Evolutionary conservation across 805 yeast genomes (phyloP).

Genomic region (Brettanomyces nanus): DNA sequence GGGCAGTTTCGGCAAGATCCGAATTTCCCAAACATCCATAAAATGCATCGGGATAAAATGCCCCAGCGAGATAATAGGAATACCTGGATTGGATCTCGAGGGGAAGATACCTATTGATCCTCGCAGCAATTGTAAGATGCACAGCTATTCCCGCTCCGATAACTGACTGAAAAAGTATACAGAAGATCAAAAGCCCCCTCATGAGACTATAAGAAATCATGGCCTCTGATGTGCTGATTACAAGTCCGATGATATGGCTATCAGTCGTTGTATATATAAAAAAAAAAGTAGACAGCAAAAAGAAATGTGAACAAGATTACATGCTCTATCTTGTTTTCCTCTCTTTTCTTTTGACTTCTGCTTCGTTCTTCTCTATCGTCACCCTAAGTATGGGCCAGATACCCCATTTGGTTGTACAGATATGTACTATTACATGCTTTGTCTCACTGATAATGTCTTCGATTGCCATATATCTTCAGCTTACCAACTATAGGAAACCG

Average conservation of each 20-base stretch:
- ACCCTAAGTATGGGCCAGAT: conserved; percentile 1
- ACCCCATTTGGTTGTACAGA: conserved; percentile 10
- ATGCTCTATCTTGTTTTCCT: no score
- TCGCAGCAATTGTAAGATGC: conserved; percentile 30
- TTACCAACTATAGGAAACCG: conserved; percentile 77
- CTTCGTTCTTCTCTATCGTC: no score
- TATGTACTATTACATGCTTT: conserved; percentile 19
- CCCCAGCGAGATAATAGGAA: conserved; percentile 43
- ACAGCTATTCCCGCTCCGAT: conserved; percentile 22
- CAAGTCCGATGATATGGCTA: no score
- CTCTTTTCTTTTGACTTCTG: no score
- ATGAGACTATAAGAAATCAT: no score
- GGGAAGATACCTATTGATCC: conserved; percentile 27
- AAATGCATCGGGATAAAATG: conserved; percentile 64
- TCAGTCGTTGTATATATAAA: no score
- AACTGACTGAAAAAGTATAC: neutral
- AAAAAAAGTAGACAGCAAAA: no score
- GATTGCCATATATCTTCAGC: conserved; percentile 42
- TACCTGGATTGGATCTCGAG: conserved; percentile 19
- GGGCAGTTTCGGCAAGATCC: conserved; percentile 51
- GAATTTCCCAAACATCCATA: conserved; percentile 48
- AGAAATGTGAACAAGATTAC: no score
- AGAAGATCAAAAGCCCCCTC: no score
- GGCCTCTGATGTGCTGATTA: no score
- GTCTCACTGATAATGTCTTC: conserved; percentile 33